A percentile compares a stretch with the other conserved stretches of the same genome.
These are phyloP conservation scores for Sindora glabra DNA, from an alignment of 306 rosid genomes.

Conservation along the genomic window DNA sequence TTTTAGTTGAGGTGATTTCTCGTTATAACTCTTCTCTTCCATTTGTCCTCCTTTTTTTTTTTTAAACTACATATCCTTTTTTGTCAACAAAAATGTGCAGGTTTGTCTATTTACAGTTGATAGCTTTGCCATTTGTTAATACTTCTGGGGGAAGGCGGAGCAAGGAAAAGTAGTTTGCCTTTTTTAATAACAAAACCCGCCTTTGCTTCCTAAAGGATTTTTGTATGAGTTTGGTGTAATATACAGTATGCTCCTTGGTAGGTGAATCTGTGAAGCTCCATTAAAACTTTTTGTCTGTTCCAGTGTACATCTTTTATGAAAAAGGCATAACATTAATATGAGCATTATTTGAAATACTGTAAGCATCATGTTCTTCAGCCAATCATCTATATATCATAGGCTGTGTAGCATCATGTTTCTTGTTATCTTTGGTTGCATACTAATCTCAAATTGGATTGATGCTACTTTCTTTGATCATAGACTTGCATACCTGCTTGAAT, in stretches of 20 bases:
- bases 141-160: neutral
- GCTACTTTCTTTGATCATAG: slow-evolving; percentile 1
- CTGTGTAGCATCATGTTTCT: neutral
- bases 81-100: neutral
- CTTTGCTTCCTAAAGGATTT: neutral
- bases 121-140: neutral
- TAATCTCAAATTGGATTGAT: neutral
- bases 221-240: neutral
- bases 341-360: no score
- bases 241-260: neutral
- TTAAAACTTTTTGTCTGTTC: neutral
- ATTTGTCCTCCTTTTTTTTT: no score
- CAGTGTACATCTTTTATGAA: neutral
- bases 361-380: neutral
- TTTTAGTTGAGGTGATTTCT: slow-evolving; percentile 63
- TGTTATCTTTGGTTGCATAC: slow-evolving; percentile 8
- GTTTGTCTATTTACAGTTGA: neutral
- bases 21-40: neutral
- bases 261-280: slow-evolving; percentile 3
- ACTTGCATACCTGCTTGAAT: slow-evolving; percentile 5
- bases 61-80: no score
- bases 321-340: no score
- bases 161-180: no score
- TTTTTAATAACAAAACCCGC: neutral
- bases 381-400: neutral